phyloP scores from a whole-genome alignment of 345 rosid genomes.

The Raphanus raphanistrum region DNA sequence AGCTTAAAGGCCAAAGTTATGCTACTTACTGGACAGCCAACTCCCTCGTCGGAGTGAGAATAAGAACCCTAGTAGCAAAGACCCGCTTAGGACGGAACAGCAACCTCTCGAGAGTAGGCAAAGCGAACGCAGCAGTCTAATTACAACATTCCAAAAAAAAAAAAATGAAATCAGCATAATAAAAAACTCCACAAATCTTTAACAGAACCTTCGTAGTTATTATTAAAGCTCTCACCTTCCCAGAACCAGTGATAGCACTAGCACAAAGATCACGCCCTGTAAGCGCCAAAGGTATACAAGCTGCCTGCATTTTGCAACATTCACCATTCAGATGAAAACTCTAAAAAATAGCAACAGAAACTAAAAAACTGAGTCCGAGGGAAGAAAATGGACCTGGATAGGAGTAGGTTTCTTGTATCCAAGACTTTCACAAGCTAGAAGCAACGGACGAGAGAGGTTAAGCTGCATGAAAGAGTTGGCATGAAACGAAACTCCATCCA shows the following conservation, averaged over 20 bases:
- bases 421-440: constrained; percentile 86
- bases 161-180: constrained; percentile 8
- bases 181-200: not conserved
- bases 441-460: constrained; percentile 85
- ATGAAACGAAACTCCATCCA: constrained; percentile 76
- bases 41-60: constrained; percentile 93
- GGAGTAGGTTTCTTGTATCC: constrained; percentile 94
- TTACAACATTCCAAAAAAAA: not conserved
- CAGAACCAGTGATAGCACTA: constrained; percentile 97
- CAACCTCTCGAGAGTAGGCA: constrained; percentile 90
- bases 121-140: constrained; percentile 92
- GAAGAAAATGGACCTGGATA: constrained; percentile 59
- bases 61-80: constrained; percentile 81
- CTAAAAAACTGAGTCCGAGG: not conserved
- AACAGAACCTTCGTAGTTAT: not conserved
- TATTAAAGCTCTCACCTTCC: constrained; percentile 58
- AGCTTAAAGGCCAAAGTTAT: not conserved
- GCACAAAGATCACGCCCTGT: constrained; percentile 96
- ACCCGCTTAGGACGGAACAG: constrained; percentile 83
- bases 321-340: not conserved
- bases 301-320: constrained; percentile 59
- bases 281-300: constrained; percentile 83
- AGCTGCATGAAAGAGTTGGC: constrained; percentile 89
- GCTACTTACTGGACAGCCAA: constrained; percentile 86
- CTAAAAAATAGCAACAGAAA: not conserved